Conservation (phyloP, 768 basidiomycete species). For the Lyophyllum atratum region DNA sequence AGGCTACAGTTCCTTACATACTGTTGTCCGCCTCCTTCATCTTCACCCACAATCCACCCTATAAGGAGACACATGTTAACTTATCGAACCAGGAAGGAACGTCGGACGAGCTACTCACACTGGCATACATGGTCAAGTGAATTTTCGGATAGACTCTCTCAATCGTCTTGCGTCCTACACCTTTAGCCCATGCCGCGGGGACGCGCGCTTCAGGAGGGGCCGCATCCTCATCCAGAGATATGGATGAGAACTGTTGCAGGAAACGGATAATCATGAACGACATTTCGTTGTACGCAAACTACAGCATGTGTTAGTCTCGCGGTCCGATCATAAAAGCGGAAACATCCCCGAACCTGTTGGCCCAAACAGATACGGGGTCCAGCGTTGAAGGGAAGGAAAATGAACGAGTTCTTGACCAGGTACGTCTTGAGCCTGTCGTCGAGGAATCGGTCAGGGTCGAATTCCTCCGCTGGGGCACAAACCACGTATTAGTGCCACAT, state of each 20-base stretch:
- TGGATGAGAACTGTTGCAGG: slow-evolving; percentile 55
- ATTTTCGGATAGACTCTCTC: slow-evolving; percentile 55
- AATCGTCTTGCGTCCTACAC: slow-evolving; percentile 46
- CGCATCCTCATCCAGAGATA: slow-evolving; percentile 48
- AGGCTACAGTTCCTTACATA: not conserved
- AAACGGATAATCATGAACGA: slow-evolving; percentile 66
- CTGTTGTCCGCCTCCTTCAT: slow-evolving; percentile 37
- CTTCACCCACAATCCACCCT: slow-evolving; percentile 60
- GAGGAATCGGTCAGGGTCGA: slow-evolving; percentile 73
- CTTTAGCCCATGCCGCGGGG: slow-evolving; percentile 46
- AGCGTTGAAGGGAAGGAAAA: slow-evolving; percentile 70
- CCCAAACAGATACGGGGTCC: slow-evolving; percentile 62
- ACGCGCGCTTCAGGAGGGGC: slow-evolving; percentile 46
- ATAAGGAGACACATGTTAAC: not conserved
- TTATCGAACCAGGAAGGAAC: not conserved
- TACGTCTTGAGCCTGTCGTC: slow-evolving; percentile 65
- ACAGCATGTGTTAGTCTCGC: not conserved
- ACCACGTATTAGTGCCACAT: not conserved
- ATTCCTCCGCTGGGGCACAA: slow-evolving; percentile 58
- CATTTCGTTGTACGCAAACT: slow-evolving; percentile 64
- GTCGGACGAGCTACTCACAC: slow-evolving; percentile 31
- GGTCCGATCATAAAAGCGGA: too few relatives aligned
- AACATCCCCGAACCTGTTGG: slow-evolving; percentile 43
- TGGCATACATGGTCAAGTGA: slow-evolving; percentile 56
- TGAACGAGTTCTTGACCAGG: slow-evolving; percentile 63